Evolutionary conservation across 176 grass and related monocot genomes (phyloP), one percentile per base, ranked within the genome.

Genomic region (Oryza australiensis): DNA sequence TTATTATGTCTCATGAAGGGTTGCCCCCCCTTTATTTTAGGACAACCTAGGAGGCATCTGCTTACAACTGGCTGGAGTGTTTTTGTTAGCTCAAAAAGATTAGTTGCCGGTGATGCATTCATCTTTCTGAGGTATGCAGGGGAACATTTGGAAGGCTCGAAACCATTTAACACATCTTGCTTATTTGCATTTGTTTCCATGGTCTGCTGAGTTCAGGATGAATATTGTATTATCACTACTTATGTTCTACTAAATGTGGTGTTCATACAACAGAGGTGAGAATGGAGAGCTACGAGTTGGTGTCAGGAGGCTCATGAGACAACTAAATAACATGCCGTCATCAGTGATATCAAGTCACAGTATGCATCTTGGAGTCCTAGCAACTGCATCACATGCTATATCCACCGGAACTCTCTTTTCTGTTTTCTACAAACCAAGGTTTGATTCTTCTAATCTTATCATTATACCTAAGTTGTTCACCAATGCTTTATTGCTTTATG

Each of bases 381-480:
- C 94, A 77, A 97, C 94, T 62, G 94, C 94, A 40, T 94, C 89
- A 28, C 94, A 97, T 80, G 92, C 94, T 70, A 85, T 97, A 38
- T 82, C 83, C 12, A 97, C 92, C 24, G 85, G 89, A 80, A 87
- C 89, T 62, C 83, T 90, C 12, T 97, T 97, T 86, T 90, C 85
- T 35, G 87, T 94, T 76, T 97, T 92, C 65, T 97, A 97, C 86
- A 97, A 97, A 77, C 94, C 94, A 69, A 97, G 94, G 94, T 97
- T 77, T 23, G 45, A 57, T 40, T 64, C 32, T 57, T 77, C 72
- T 35, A 18, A 71, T 70, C 37, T 76, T 60, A n/a, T n/a, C 8
- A 60, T 11, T 14, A 77, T 37, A 45, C 60, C 26, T 79, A 42
- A 26, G 5, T 27, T 64, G 38, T 71, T 8, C 22, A 60, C 22